phyloP scores from a whole-genome alignment of 371 early-diverging fungal species.

The Zopfochytrium polystomum region DNA sequence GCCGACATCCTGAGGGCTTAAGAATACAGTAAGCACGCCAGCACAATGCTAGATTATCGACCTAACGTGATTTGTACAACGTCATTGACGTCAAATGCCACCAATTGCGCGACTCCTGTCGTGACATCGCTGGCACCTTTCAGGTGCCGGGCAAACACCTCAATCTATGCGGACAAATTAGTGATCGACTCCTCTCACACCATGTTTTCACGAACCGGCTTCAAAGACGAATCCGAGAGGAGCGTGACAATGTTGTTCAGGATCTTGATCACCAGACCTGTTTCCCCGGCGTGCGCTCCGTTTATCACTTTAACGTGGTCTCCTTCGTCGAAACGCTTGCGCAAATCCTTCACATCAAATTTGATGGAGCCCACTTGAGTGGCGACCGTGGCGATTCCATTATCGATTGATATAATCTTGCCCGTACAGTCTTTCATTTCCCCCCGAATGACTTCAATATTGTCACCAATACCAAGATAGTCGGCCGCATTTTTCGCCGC shows the following conservation, averaged over 20 bases:
- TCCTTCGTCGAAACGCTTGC: conserved; percentile 84
- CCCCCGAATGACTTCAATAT: conserved; percentile 87
- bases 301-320: conserved; percentile 92
- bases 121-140: conserved; percentile 65
- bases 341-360: no score
- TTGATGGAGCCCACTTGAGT: conserved; percentile 43
- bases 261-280: conserved; percentile 84
- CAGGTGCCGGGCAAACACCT: conserved; percentile 87
- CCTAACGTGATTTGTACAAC: conserved; percentile 78
- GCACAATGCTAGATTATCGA: background rate
- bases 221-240: conserved; percentile 69
- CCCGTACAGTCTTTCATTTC: conserved; percentile 83
- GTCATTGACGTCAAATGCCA: conserved; percentile 78
- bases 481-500: conserved; percentile 26
- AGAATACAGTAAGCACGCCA: conserved; percentile 4
- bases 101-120: conserved; percentile 40
- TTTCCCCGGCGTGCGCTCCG: conserved; percentile 82
- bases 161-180: conserved; percentile 48
- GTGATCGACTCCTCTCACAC: conserved; percentile 47
- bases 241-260: conserved; percentile 76
- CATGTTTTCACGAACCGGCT: conserved; percentile 40
- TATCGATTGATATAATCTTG: conserved; percentile 66
- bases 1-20: conserved; percentile 56
- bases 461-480: conserved; percentile 83
- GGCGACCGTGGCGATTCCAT: conserved; percentile 60